These are phyloP conservation scores for Isabelozyma pseudorhagii DNA, from an alignment of 805 yeast genomes.

Conservation along the genomic window DNA sequence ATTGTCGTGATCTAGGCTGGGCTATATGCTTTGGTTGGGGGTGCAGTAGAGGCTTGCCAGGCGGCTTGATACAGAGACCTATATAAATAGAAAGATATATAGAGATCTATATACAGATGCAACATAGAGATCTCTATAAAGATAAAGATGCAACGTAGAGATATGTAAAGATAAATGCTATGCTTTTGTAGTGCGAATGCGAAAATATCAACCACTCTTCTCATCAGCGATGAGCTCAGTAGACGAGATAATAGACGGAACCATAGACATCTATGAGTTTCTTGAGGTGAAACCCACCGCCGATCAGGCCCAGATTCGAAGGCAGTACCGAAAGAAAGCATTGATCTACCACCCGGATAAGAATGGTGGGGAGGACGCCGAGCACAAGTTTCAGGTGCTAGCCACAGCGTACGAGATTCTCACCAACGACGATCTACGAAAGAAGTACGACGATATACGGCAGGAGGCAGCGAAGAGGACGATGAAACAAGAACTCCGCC, in stretches of 20 bases:
- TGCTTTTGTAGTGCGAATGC: constrained; percentile 13
- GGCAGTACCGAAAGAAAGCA: constrained; percentile 32
- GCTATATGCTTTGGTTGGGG: too few species aligned
- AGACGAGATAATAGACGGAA: constrained; percentile 12
- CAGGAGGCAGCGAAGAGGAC: constrained; percentile 6
- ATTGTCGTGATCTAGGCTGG: not conserved
- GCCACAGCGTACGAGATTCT: constrained; percentile 30
- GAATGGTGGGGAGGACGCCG: constrained; percentile 20
- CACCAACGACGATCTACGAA: constrained; percentile 17
- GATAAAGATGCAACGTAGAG: too few species aligned
- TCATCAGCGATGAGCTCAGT: constrained; percentile 8
- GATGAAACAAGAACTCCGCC: constrained; percentile 16
- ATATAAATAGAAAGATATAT: too few species aligned
- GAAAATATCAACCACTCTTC: constrained; percentile 25
- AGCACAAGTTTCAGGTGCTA: constrained; percentile 25
- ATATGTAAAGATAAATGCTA: too few species aligned
- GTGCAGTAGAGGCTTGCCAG: constrained; percentile 15
- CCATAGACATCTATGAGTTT: constrained; percentile 24
- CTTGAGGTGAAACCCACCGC: constrained; percentile 21
- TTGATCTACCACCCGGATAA: constrained; percentile 41
- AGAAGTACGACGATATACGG: constrained; percentile 29
- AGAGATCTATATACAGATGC: too few species aligned
- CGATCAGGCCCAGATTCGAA: constrained; percentile 17
- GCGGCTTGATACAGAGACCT: not conserved
- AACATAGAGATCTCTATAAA: too few species aligned